phyloP scores from a whole-genome alignment of 179 eudicot species.

The Beta corolliflora region DNA sequence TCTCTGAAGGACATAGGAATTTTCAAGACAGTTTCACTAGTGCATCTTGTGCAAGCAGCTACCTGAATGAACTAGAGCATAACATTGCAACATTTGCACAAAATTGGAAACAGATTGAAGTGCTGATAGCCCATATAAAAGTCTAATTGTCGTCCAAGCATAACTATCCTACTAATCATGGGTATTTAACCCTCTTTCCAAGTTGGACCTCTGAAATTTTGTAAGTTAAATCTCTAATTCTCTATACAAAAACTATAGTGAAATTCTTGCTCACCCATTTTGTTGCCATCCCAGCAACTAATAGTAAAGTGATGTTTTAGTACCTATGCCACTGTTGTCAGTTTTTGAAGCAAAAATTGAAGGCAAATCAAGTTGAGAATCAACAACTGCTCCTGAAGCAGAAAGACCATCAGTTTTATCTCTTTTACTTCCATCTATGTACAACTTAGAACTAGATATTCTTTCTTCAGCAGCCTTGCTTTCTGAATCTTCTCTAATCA shows the following conservation, averaged over 20 bases:
- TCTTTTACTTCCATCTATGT: conserved; percentile 33
- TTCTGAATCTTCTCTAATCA: conserved; percentile 37
- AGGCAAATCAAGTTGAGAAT: conserved; percentile 43
- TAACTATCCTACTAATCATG: not conserved
- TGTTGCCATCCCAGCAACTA: conserved; percentile 35
- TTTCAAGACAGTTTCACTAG: not conserved
- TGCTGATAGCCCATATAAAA: not conserved
- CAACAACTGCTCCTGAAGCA: conserved; percentile 29
- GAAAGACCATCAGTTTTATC: conserved; percentile 37
- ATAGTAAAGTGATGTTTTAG: conserved; percentile 33
- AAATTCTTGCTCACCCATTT: conserved; percentile 21
- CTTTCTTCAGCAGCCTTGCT: conserved; percentile 45
- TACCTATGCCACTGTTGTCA: conserved; percentile 43
- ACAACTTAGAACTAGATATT: conserved; percentile 29
- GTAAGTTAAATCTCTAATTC: conserved; percentile 16
- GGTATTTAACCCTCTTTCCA: conserved; percentile 4
- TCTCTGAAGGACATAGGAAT: not conserved
- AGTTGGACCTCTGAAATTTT: not conserved
- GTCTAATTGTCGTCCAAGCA: not conserved
- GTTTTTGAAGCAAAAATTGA: conserved; percentile 39
- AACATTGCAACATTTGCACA: not conserved
- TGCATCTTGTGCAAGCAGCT: conserved; percentile 9
- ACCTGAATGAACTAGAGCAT: not conserved
- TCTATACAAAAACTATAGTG: conserved; percentile 11
- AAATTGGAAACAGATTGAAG: not conserved